Percentiles rank a stretch among this genome's conserved stretches.
Evolutionary conservation across 352 stramenopile species (phyloP).

Genomic region (Phytopythium chamaehyphon): DNA sequence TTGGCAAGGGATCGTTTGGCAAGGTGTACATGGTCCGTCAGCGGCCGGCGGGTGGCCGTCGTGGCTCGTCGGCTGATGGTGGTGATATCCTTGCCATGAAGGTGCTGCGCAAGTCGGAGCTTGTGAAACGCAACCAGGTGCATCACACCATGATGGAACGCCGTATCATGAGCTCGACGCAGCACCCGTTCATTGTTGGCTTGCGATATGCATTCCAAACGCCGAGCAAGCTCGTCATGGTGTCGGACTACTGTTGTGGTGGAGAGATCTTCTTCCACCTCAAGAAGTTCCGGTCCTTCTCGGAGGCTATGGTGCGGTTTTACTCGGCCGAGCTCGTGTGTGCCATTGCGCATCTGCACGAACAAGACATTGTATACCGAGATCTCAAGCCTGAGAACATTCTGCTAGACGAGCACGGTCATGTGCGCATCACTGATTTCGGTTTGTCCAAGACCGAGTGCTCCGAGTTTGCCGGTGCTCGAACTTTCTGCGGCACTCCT

Average conservation of each 20-base stretch:
- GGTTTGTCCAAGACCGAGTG: conserved; percentile 90
- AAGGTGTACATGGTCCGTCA: conserved; percentile 97
- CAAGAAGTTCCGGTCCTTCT: conserved; percentile 90
- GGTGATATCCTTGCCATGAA: conserved; percentile 87
- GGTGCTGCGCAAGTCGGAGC: conserved; percentile 79
- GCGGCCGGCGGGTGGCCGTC: conserved; percentile 19
- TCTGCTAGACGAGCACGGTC: conserved; percentile 88
- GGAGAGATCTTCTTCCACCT: conserved; percentile 92
- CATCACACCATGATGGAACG: conserved; percentile 88
- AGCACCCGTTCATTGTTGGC: conserved; percentile 97
- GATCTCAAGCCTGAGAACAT: conserved; percentile 95
- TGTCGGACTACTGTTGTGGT: conserved; percentile 88
- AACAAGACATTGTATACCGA: conserved; percentile 91
- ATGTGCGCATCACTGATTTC: conserved; percentile 93
- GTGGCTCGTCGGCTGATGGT: conserved; percentile 11
- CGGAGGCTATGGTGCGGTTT: conserved; percentile 87
- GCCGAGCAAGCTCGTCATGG: conserved; percentile 88
- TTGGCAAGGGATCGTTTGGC: conserved; percentile 96
- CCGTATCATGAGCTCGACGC: conserved; percentile 85
- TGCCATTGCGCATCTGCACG: conserved; percentile 87
- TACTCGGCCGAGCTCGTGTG: conserved; percentile 93
- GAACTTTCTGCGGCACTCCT: conserved; percentile 86
- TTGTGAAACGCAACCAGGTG: conserved; percentile 88
- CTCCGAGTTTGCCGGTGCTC: conserved; percentile 71
- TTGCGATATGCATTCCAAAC: conserved; percentile 92